A percentile compares a stretch with the other conserved stretches of the same genome.
These are phyloP conservation scores for Ceratocystis harringtonii DNA, from an alignment of 2,329 filamentous ascomycete species.

Conservation along the genomic window DNA sequence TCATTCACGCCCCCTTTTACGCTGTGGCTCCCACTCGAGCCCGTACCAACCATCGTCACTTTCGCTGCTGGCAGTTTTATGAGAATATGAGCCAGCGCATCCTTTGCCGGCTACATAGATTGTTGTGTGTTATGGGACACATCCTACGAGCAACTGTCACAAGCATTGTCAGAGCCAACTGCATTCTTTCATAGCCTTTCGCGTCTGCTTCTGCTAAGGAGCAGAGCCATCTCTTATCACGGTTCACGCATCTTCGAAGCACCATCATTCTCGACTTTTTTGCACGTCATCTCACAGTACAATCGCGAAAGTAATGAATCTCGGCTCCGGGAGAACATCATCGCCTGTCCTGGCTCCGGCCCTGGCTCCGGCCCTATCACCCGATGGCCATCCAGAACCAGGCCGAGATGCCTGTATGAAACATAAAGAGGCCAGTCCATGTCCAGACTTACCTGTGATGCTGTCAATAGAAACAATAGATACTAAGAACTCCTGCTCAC, in stretches of 20 bases:
- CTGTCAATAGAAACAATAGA: background rate
- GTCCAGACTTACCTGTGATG: background rate
- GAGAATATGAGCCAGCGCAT: conserved; percentile 3
- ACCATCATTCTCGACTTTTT: background rate
- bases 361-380: background rate
- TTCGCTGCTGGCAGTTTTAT: background rate
- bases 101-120: conserved; percentile 3
- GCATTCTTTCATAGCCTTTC: conserved; percentile 4
- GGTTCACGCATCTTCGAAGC: background rate
- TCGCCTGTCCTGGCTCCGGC: conserved; percentile 1
- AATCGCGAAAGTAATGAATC: conserved; percentile 1
- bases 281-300: background rate
- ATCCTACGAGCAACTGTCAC: background rate
- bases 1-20: background rate
- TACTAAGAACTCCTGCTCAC: background rate
- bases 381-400: background rate
- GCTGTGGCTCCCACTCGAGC: background rate
- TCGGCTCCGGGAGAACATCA: background rate
- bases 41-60: background rate
- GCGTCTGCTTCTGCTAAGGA: background rate
- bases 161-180: background rate
- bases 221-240: background rate
- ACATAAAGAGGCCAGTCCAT: background rate
- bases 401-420: background rate
- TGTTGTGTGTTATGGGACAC: conserved; percentile 13